Base-by-base conservation (phyloP, 2,329 filamentous ascomycete species). In the Cladorrhinum sp. region DNA sequence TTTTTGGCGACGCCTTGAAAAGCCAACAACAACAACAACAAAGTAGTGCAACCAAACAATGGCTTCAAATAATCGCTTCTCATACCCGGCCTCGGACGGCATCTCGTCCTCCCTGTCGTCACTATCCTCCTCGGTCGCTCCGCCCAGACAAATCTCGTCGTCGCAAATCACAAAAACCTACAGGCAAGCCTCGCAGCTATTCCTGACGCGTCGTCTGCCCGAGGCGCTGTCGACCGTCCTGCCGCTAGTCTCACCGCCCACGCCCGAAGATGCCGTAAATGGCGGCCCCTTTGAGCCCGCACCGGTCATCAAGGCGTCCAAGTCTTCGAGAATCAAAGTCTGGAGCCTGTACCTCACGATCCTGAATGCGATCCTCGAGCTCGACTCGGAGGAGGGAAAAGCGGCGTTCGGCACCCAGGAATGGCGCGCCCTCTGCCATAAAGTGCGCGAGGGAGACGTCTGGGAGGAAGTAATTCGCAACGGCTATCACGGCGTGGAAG, bases 301-400 rank as follows among this genome's bases (percentile, higher is more conserved):
- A 26, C 91, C 92, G 3, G 86, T 97, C 57, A 88, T 91, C 58
- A 85, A 83, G 65, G 92, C 92, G 57, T 93, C 90, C 48, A 86
- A 89, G 66, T 90, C 88, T 30, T 95, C 91, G 60, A 83, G 93
- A 66, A 89, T 96, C 74, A 99, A 98, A 76, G 89, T 98, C 65
- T 99, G 95, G 95, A 96, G 92, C 74, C 82, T 99, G 70, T 99
- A 98, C 73, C 83, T 98, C 66, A 96, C 93, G 18, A 89, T 97
- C 55, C 81, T 98, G 64, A 96, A 97, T 77, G 90, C 92, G 42
- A 89, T 97, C 65, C 81, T 96, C 36, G 94, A 98, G 71, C 81
- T 98, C 71, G 92, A 92, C 59, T 82, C 90, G 1, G 91, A 96
- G 67, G 93, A 97, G 74, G 95, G 94, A 55, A 96, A 95, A 78